Evolutionary conservation across 352 stramenopile genomes (phyloP).

Genomic region (Albugo laibachii): DNA sequence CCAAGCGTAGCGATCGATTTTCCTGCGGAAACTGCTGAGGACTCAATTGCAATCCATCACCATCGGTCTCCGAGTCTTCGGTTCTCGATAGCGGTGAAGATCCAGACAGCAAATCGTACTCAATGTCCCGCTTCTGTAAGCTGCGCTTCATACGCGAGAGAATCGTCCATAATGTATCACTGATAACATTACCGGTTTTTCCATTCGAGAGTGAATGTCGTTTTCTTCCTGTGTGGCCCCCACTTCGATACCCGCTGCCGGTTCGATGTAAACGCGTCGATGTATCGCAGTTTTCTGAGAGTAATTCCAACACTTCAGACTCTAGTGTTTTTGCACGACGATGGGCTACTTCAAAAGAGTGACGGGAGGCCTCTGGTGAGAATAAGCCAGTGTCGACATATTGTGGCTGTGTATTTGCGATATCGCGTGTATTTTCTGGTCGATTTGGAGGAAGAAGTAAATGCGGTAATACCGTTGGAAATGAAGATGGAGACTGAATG

Average conservation of each 20-base stretch:
- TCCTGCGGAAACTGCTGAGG: slow-evolving; percentile 5
- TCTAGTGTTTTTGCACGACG: slow-evolving; percentile 49
- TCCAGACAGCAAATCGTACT: slow-evolving; percentile 58
- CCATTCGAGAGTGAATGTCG: neutral
- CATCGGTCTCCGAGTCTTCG: slow-evolving; percentile 58
- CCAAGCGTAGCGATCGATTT: slow-evolving; percentile 10
- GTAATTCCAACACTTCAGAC: slow-evolving; percentile 50
- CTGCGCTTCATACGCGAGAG: slow-evolving; percentile 1
- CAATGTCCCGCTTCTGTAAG: slow-evolving; percentile 28
- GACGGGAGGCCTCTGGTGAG: slow-evolving; percentile 57
- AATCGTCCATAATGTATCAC: slow-evolving; percentile 2
- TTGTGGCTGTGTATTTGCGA: slow-evolving; percentile 3
- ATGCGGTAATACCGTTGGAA: too few species aligned
- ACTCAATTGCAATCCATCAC: slow-evolving; percentile 65
- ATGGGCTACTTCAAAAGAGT: slow-evolving; percentile 68
- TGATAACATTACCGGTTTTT: neutral
- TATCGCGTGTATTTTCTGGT: neutral
- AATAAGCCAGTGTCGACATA: slow-evolving; percentile 68
- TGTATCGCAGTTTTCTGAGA: neutral
- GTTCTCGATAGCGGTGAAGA: slow-evolving; percentile 24
- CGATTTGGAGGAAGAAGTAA: too few species aligned
- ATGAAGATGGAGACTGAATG: too few species aligned
- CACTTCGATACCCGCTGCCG: neutral
- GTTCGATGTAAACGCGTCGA: neutral
- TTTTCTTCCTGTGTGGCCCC: neutral